A percentile compares a stretch with the other conserved stretches of the same genome.
phyloP scores from a whole-genome alignment of 1,284 basidiomycete species.

The Cystobasidium pallidum region DNA sequence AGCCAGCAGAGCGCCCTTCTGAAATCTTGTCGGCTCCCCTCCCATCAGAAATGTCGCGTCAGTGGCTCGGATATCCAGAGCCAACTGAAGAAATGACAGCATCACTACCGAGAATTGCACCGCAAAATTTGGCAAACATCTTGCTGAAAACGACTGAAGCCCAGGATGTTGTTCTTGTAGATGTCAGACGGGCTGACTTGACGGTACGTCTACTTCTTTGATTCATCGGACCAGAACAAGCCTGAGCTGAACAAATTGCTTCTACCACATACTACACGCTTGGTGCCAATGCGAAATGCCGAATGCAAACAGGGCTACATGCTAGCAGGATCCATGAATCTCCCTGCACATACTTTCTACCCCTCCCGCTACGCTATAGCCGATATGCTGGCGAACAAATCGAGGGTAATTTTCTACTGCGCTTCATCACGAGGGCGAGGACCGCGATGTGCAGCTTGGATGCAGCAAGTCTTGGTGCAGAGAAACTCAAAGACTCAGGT shows the following conservation, averaged over 20 bases:
- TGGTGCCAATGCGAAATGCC: constrained; percentile 12
- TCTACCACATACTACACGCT: constrained; percentile 10
- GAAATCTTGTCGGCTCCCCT: constrained; percentile 13
- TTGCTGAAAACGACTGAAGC: neutral
- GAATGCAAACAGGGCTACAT: constrained; percentile 21
- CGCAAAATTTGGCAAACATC: constrained; percentile 10
- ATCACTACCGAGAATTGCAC: constrained; percentile 10
- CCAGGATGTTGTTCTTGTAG: constrained; percentile 10
- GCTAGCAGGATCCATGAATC: constrained; percentile 14
- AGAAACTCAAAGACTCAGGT: constrained; percentile 16
- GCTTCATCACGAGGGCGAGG: constrained; percentile 19
- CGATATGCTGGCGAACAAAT: neutral
- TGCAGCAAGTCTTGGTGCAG: constrained; percentile 21
- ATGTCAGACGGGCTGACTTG: constrained; percentile 22
- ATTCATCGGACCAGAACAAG: constrained; percentile 3
- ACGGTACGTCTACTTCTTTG: constrained; percentile 17
- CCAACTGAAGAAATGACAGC: constrained; percentile 15
- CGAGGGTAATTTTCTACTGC: constrained; percentile 23
- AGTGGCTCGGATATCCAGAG: constrained; percentile 25
- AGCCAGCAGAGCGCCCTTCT: constrained; percentile 14
- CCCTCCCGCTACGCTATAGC: constrained; percentile 17
- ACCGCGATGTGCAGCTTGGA: constrained; percentile 30
- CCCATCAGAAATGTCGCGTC: constrained; percentile 14
- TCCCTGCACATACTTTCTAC: constrained; percentile 34
- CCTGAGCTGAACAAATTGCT: constrained; percentile 11